Evolutionary conservation across 192 early-diverging fungal species (phyloP).

Genomic region (Umbelopsis ramanniana): DNA sequence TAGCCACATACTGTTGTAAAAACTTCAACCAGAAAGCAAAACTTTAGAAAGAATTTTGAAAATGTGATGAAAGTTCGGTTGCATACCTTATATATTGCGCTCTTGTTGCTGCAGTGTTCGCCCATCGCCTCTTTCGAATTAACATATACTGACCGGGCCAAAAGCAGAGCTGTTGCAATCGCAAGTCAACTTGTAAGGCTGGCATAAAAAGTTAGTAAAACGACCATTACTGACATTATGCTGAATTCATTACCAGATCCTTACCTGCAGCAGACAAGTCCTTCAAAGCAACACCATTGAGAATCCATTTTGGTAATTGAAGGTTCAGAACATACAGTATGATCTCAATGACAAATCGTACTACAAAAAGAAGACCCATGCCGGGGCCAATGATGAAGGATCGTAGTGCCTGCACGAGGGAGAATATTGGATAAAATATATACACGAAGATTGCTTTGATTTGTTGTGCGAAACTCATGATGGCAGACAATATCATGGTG

Average conservation of each 20-base stretch:
- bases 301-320: constrained; percentile 56
- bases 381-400: constrained; percentile 40
- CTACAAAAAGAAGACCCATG: constrained; percentile 48
- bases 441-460: background rate
- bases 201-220: constrained; percentile 24
- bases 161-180: constrained; percentile 84
- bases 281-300: constrained; percentile 74
- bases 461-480: background rate
- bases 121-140: constrained; percentile 59
- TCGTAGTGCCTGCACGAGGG: constrained; percentile 7
- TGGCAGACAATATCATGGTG: background rate
- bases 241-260: no score
- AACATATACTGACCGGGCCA: constrained; percentile 86
- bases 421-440: background rate
- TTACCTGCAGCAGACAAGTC: constrained; percentile 68
- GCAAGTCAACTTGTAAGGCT: constrained; percentile 86
- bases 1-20: constrained; percentile 97
- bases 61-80: no score
- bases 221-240: background rate
- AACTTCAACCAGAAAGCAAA: constrained; percentile 48
- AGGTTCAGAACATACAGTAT: constrained; percentile 64
- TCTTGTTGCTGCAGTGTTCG: constrained; percentile 58
- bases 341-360: constrained; percentile 57
- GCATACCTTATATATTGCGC: constrained; percentile 81
- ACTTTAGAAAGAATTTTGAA: no score